Base-by-base conservation (phyloP, 2,329 filamentous ascomycete species). In the Colletotrichum trifolii region DNA sequence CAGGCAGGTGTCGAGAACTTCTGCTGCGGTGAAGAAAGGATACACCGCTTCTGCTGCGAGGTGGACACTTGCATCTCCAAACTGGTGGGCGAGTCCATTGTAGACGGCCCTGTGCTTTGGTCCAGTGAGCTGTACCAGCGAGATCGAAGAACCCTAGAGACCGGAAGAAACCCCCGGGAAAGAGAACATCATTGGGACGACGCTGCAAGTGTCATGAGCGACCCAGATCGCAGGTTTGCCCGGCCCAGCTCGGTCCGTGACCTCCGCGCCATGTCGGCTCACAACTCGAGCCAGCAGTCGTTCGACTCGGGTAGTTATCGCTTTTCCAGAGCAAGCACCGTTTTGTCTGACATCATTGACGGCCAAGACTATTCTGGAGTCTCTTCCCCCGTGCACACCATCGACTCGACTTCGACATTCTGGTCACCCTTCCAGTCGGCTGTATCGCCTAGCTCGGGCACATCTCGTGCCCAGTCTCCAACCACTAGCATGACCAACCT, bases 41-140 rank as follows among this genome's bases (percentile, higher is more conserved):
- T 99, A 40, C 96, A 98, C 75, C 89, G 94, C 10, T 96, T 99
- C 76, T 96, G 91, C 73, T 91, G 94, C 69, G 96, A 98, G 75
- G 87, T 98, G 35, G 91, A 95, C 71, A 91, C 88, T 67, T 97
- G 93, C 73, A 90, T 97, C 68, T 91, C 89, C 70, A 94, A 93
- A 74, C 83, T 98, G 8, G 90, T 97, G 36, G 93, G 93, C 35
- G 92, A 96, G 65, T 93, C 89, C 49, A 89, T 97, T 67, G 83
- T 91, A 66, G 92, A 97, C 42, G 92, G 92, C 0, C 94, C 95
- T 0, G 92, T 97, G 0, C 81, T 98, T 2, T 97, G 94, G 94
- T 94, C 94, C 0, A 97, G 94, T 73, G 91, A 96, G 63, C 83
- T 99, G 1, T 98, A 93, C 74, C 87, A 90, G 64, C 87, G 91